phyloP scores from a whole-genome alignment of 169 alveolate genomes.

The Eimeria acervulina region DNA sequence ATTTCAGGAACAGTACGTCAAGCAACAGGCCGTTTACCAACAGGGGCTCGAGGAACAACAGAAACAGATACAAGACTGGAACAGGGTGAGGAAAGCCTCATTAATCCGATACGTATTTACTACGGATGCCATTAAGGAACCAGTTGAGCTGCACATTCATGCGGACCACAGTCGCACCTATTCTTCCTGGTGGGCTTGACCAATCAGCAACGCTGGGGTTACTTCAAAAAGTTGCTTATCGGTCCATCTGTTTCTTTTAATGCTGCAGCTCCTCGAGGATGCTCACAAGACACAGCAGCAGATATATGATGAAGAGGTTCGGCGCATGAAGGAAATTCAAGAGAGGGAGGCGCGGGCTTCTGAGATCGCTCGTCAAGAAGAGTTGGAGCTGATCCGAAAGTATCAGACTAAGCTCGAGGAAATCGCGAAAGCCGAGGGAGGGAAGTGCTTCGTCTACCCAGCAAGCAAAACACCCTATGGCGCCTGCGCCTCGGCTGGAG shows the following conservation, averaged over 20 bases:
- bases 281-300: constrained; percentile 84
- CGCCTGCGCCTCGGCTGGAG: constrained; percentile 93
- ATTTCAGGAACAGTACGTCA: constrained; percentile 79
- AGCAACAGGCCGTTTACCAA: constrained; percentile 84
- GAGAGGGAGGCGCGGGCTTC: constrained; percentile 82
- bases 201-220: not conserved
- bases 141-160: not conserved
- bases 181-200: not conserved
- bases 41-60: constrained; percentile 85
- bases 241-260: not conserved
- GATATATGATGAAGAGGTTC: constrained; percentile 82
- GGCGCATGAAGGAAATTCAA: constrained; percentile 79
- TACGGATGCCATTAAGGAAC: no score
- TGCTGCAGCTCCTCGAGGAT: constrained; percentile 84
- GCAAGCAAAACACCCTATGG: constrained; percentile 92
- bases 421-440: constrained; percentile 86
- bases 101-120: not conserved
- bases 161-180: not conserved
- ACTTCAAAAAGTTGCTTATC: not conserved
- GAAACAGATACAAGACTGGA: constrained; percentile 84
- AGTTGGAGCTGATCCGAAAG: constrained; percentile 75
- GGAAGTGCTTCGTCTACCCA: constrained; percentile 92
- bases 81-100: constrained; percentile 57
- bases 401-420: constrained; percentile 81
- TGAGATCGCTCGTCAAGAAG: constrained; percentile 80